A percentile compares a stretch with the other conserved stretches of the same genome.
These are phyloP conservation scores for Trichoderma sp. DNA, from an alignment of 2,329 filamentous ascomycete species.

Conservation along the genomic window DNA sequence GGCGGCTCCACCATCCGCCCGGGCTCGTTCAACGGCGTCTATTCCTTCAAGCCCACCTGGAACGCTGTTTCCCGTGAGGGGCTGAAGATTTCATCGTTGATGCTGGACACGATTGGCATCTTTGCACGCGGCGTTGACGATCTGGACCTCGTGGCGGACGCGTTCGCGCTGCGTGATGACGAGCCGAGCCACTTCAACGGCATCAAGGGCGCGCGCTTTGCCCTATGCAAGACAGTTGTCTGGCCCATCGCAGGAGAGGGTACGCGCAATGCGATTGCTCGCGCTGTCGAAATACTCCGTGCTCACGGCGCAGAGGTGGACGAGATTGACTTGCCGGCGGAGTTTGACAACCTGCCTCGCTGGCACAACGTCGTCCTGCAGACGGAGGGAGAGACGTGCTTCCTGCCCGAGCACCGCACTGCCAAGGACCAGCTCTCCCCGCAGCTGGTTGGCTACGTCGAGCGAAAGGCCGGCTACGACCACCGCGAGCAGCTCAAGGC, in stretches of 20 bases:
- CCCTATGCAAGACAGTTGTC: slow-evolving; percentile 54
- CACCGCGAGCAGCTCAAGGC: slow-evolving; percentile 54
- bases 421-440: slow-evolving; percentile 51
- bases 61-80: slow-evolving; percentile 64
- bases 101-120: slow-evolving; percentile 64
- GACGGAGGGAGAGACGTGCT: slow-evolving; percentile 56
- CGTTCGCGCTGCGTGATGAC: slow-evolving; percentile 59
- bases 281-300: slow-evolving; percentile 45
- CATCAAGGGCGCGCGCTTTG: slow-evolving; percentile 56
- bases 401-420: slow-evolving; percentile 55
- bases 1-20: slow-evolving; percentile 66
- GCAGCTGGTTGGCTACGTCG: slow-evolving; percentile 53
- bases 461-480: slow-evolving; percentile 49
- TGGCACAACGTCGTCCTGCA: slow-evolving; percentile 56
- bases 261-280: slow-evolving; percentile 47
- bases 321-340: slow-evolving; percentile 55
- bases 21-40: slow-evolving; percentile 66
- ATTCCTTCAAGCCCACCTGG: slow-evolving; percentile 68
- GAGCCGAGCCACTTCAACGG: slow-evolving; percentile 37
- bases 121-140: slow-evolving; percentile 62
- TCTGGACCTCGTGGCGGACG: slow-evolving; percentile 56
- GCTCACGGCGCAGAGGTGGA: slow-evolving; percentile 57
- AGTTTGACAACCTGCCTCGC: slow-evolving; percentile 52
- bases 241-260: slow-evolving; percentile 53
- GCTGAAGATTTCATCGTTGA: slow-evolving; percentile 59